Base-by-base conservation (phyloP, 2,329 filamentous ascomycete species). In the Plectosphaerella plurivora region DNA sequence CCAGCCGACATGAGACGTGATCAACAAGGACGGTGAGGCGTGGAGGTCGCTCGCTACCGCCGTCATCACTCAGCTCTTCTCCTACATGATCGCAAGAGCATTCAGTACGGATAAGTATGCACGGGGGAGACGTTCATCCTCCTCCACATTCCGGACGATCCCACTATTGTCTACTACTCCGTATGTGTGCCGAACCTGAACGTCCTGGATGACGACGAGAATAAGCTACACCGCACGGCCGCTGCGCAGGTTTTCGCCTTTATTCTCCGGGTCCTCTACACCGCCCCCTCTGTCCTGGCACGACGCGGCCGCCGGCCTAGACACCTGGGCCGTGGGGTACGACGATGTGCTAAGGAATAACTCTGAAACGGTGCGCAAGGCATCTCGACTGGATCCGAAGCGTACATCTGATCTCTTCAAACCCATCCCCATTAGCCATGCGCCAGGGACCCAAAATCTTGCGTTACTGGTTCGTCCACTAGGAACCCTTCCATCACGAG, bases 61-160 rank as follows among this genome's bases (percentile, higher is more conserved):
- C 22, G 65, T 70, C 20, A 52, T 74, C 7, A 72, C 65, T 3
- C 63, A 73, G 54, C 63, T 74, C 7, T 74, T 72, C 57, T 71
- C 66, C 7, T 70, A 70, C 47, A 72, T 72, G 61, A 56, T 72
- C 4, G 59, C 35, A 70, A 68, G 46, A 59, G 64, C 36, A 64
- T 68, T 15, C 59, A 59, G 47, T 69, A 68, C 46, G 65, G 69
- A 3, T 72, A 72, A 49, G 51, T 72, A 5, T 67, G 57, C 45
- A 70, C 65, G 3, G 63, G 65, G 36, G 50, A 70, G 59, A 57
- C 57, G 5, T 67, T 65, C 24, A 51, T 71, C 52, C 72, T 69
- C 52, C 64, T 72, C 1, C 50, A 65, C 45, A 71, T 71, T 47
- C 60, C 64, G 2, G 57, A 63, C 50, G 55, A 51, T 53, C 66